Conservation (phyloP, 2,329 filamentous ascomycete genomes). For the Colletotrichum graminicola region DNA sequence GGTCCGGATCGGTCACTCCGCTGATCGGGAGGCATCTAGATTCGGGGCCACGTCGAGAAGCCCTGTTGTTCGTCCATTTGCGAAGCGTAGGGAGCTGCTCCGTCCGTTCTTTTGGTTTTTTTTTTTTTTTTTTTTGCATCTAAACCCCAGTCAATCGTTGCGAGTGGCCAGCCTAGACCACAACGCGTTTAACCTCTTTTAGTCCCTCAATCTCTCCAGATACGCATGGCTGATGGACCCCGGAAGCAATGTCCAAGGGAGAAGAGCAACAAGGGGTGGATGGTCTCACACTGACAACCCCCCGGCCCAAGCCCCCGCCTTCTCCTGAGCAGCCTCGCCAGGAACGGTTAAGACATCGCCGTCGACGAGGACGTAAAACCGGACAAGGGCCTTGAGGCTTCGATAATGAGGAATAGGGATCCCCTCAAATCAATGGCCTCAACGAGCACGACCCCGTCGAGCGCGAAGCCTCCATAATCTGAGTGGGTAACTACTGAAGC, state of each 20-base stretch:
- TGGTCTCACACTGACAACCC: too few species aligned
- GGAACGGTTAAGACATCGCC: slow-evolving; percentile 44
- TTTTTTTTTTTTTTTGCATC: background rate
- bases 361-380: slow-evolving; percentile 35
- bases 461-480: slow-evolving; percentile 40
- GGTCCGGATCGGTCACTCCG: slow-evolving; percentile 20
- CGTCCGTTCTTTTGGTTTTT: background rate
- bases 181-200: background rate
- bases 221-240: slow-evolving; percentile 12
- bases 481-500: slow-evolving; percentile 47
- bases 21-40: slow-evolving; percentile 31
- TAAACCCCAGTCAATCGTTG: slow-evolving; percentile 21
- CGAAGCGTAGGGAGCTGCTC: background rate
- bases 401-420: slow-evolving; percentile 26
- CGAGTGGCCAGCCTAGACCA: background rate
- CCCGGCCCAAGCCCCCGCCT: slow-evolving; percentile 41
- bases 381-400: slow-evolving; percentile 33
- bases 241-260: slow-evolving; percentile 12
- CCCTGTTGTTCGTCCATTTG: background rate
- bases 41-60: background rate
- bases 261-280: background rate
- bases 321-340: slow-evolving; percentile 45
- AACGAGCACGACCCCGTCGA: slow-evolving; percentile 42
- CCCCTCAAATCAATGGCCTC: slow-evolving; percentile 46
- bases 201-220: background rate